These are phyloP conservation scores for Paramecium bursaria DNA, from an alignment of 73 alveolate genomes.

Conservation along the genomic window DNA sequence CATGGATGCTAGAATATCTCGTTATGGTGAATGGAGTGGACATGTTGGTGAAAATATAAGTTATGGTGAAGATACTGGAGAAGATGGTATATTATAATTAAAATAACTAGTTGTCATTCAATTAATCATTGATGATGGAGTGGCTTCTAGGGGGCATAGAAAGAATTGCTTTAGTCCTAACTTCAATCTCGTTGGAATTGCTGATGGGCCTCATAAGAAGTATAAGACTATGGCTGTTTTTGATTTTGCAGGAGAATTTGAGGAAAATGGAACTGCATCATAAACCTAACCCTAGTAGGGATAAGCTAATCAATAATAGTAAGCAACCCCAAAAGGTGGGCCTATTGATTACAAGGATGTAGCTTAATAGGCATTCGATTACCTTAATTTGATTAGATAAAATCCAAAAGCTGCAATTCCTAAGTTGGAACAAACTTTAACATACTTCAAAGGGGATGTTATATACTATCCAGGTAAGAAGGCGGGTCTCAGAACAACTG, in stretches of 20 bases:
- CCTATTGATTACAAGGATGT: too few species aligned
- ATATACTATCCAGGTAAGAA: not conserved
- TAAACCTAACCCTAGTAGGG: too few species aligned
- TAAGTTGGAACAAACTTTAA: too few species aligned
- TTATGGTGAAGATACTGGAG: conserved; percentile 72
- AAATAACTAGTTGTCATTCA: conserved; percentile 69
- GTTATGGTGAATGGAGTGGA: conserved; percentile 72
- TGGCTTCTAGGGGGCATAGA: conserved; percentile 84
- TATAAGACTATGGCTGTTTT: conserved; percentile 58
- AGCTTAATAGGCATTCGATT: too few species aligned
- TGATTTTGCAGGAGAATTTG: conserved; percentile 70
- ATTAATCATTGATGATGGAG: conserved; percentile 87
- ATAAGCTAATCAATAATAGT: too few species aligned
- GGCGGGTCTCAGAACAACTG: not conserved
- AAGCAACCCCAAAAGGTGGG: too few species aligned
- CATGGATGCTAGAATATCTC: conserved; percentile 72
- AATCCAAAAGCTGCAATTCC: not conserved
- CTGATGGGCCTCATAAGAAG: conserved; percentile 65
- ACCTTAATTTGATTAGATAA: not conserved
- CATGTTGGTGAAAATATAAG: conserved; percentile 77
- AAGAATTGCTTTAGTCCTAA: conserved; percentile 56
- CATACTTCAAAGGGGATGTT: not conserved
- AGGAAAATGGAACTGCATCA: conserved; percentile 46
- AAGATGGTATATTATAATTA: conserved; percentile 45
- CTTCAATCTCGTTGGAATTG: conserved; percentile 60